Evolutionary conservation across 225 moss, liverwort and hornwort genomes (phyloP), one percentile per base, ranked within the genome.

Genomic region (Neckera pumila): DNA sequence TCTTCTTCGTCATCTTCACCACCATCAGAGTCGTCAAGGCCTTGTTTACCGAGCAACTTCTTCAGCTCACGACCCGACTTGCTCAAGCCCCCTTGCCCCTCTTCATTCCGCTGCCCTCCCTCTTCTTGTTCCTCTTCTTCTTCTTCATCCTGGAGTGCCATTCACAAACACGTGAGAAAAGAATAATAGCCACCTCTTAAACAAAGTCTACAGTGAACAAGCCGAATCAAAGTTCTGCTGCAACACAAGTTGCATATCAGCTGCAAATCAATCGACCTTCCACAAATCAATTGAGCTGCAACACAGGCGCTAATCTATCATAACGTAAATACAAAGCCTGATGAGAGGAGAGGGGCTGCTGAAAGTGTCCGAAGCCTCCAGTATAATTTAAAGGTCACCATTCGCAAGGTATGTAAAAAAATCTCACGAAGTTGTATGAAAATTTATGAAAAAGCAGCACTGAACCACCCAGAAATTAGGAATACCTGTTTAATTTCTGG

Each of bases 61-160:
- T 99, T 99, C 90, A 99, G 81, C 89, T 99, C 99, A 59, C 96
- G 97, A 80, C 99, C 99, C 63, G 99, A 99, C 88, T 97, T 97
- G 91, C 99, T 99, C 90, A 99, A 91, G 45, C 99, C 99, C 27
- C 97, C 99, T 72, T 92, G 92, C 27, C 96, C 97, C 90, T 97
- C 95, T 88, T 94, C 94, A 87, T 92, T 94, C 51, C 95, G 92
- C 91, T 93, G 97, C 72, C 93, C 89, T 85, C 89, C 94, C 86
- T 99, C 97, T 86, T 97, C 93, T 72, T 93, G 94, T 81, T 96
- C 98, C 90, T 97, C 98, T 54, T 98, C 98, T 88, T 98, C 98
- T 90, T 98, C 98, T 82, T 99, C 97, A 80, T 98, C 93, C 93
- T 93, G 28, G 57, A 84, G 70, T 61, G 75, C 13, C 74, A 87